Evolutionary conservation across 2,329 filamentous ascomycete species (phyloP), one percentile per base, ranked within the genome.

Genomic region (Claviceps lovelessii): DNA sequence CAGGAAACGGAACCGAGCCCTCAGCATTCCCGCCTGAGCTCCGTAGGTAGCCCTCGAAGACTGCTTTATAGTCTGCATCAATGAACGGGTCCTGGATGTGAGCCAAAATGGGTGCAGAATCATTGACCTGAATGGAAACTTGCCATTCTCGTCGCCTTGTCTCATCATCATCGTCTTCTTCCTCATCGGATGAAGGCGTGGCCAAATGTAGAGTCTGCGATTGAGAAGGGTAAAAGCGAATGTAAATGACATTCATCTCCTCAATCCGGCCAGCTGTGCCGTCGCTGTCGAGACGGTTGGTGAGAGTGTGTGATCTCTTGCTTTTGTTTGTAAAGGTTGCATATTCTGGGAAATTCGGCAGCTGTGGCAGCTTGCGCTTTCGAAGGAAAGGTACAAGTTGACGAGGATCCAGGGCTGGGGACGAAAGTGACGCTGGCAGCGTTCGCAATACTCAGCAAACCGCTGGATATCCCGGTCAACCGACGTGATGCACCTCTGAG

Each of bases 11-110:
- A n/a, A 57, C 53, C 47, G 60, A 54, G 45, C 51, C 54, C 45
- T 59, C 56, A 9, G 57, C 46, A 53, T 58, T 61, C 59, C 59
- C 61, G n/a, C 53, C 63, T 19, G 62, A 61, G 51, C 57, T 60
- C 19, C 58, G 60, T n/a, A 64, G 58, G 48, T 65, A 64, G 33
- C 58, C 47, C 52, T 65, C 63, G 41, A 65, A 61, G 50, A 65
- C 53, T 41, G 56, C 51, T 17, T 55, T 58, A 47, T 65, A 65
- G 37, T 65, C 58, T n/a, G 41, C 49, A 46, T 61, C 60, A 29
- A 58, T 46, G 28, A 65, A 63, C 5, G 63, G 63, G 49, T 65
- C 63, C 42, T 55, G 51, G 13, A 65, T 61, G 46, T 54, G 55
- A 6, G 53, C 31, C 31, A n/a, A 42, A 9, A 33, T 50, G 15